Evolutionary conservation across 225 moss, liverwort and hornwort species (phyloP), one percentile per base, ranked within the genome.

Genomic region (Polytrichum formosum): DNA sequence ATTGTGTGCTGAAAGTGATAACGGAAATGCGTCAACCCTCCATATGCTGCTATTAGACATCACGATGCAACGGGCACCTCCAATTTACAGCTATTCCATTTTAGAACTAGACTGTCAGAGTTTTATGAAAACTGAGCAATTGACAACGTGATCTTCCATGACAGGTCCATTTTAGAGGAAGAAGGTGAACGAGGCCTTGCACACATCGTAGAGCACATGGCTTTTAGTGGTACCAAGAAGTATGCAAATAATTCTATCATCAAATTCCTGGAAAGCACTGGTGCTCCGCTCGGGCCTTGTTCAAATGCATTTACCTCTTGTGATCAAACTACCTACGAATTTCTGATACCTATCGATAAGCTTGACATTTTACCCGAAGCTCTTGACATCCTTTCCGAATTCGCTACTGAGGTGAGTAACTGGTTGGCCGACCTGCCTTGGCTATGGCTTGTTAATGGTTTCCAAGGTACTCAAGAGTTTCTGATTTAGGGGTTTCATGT

Each of bases 161-260:
- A 74, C 84, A 93, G 91, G 62, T 94, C 94, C 72, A 82, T 94
- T 64, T 60, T 85, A 35, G 91, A 94, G 73, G 83, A 86, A 62
- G 93, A 91, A 63, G 94, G 80, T 31, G 88, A 91, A 77, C 80
- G 86, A 76, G 94, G 90, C 53, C 85, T 94, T 64, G 90, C 94
- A 68, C 94, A 94, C 70, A 88, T 94, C 25, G 80, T 94, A 80
- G 91, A 90, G 76, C 94, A 94, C 75, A 74, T 94, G 78, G 91
- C 90, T 56, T 94, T 94, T 54, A 90, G 85, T 75, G 94, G 90
- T 35, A 94, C 91, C 7, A 81, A 68, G 84, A 82, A 87, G 61
- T 88, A 82, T 58, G 77, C 86, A 26, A 88, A 94, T 77, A 88
- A 91, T 79, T 91, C 91, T 60, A 84, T 94, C 64, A 77, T 94